Conservation (phyloP, 2,329 filamentous ascomycete genomes). For the Alternaria ethzedia region DNA sequence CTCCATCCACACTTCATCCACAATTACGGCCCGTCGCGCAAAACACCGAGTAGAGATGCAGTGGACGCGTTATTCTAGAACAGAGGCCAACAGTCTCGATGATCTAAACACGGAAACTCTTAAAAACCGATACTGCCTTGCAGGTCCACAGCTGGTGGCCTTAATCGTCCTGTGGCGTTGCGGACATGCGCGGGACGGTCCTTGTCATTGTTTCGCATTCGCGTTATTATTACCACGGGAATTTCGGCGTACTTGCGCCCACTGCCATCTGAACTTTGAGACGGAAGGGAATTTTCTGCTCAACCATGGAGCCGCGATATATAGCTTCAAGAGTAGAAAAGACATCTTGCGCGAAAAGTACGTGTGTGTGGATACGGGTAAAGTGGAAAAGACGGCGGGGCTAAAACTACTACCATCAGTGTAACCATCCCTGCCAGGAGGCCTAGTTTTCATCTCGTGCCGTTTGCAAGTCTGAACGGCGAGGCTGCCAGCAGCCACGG, state of each 20-base stretch:
- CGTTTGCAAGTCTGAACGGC: background rate
- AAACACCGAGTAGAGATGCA: background rate
- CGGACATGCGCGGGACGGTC: background rate
- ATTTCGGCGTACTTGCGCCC: fast-evolving
- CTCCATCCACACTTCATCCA: background rate
- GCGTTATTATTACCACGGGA: background rate
- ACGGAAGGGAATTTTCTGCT: background rate
- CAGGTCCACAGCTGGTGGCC: background rate
- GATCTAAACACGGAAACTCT: background rate
- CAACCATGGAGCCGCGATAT: background rate
- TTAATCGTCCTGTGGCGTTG: background rate
- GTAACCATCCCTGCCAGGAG: background rate
- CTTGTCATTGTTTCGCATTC: background rate
- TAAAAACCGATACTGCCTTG: background rate
- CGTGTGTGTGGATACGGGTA: background rate
- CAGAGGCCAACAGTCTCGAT: background rate
- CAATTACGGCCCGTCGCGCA: conserved; percentile 3
- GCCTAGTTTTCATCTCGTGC: background rate
- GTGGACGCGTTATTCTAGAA: background rate
- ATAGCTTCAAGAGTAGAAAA: background rate
- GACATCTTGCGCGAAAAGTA: background rate
- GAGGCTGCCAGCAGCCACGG: background rate
- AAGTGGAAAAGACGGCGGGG: background rate
- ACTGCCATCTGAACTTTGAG: background rate
- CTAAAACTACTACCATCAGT: background rate